phyloP scores from a whole-genome alignment of 2,329 filamentous ascomycete species.

The Tolypocladium endophyticum region DNA sequence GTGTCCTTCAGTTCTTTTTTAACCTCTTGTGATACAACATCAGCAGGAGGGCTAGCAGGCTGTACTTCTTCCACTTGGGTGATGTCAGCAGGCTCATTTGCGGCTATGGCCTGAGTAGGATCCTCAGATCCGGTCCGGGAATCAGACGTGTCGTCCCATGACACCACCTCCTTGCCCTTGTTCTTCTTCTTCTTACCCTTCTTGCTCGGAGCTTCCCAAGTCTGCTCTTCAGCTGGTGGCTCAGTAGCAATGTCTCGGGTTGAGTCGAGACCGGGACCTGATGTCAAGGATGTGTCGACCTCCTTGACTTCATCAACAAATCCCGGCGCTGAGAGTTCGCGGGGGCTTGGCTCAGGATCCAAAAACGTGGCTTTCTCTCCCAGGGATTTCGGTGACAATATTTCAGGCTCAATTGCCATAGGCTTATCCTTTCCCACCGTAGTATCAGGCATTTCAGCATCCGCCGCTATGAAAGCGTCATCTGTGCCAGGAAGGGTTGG shows the following conservation, averaged over 20 bases:
- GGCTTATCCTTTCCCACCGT: neutral
- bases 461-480: neutral
- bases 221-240: neutral
- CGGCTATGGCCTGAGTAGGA: neutral
- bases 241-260: neutral
- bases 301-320: neutral
- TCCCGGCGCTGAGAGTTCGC: neutral
- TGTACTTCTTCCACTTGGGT: neutral
- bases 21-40: neutral
- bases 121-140: neutral
- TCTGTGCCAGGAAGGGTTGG: neutral
- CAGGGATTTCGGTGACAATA: neutral
- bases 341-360: neutral
- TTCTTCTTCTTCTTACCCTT: slow-evolving; percentile 10
- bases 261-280: neutral
- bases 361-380: neutral
- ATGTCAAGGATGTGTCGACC: neutral
- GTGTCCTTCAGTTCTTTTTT: neutral
- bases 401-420: neutral
- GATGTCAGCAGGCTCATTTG: neutral
- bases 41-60: neutral
- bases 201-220: slow-evolving; percentile 2
- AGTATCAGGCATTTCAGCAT: neutral
- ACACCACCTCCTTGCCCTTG: slow-evolving; percentile 1
- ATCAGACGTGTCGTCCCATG: neutral